A percentile compares a stretch with the other conserved stretches of the same genome.
Conservation (phyloP, 345 rosid species). For the Brassica rapa region DNA sequence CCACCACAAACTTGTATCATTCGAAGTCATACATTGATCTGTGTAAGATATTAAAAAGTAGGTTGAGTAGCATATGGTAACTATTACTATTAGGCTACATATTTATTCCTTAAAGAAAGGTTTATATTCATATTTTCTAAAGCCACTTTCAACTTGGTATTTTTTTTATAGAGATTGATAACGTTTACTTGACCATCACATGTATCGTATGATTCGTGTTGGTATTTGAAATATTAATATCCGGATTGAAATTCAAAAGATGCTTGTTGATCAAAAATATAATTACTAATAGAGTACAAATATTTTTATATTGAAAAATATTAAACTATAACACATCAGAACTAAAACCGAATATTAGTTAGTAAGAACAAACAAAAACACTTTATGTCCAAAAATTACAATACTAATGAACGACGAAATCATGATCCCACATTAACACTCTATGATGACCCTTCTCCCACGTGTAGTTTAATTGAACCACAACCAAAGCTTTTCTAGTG, state of each 20-base stretch:
- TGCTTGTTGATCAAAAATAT: not conserved
- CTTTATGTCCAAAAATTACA: not conserved
- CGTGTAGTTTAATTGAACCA: no score
- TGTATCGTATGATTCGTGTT: not conserved
- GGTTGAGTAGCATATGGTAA: not conserved
- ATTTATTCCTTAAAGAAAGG: not conserved
- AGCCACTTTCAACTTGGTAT: not conserved
- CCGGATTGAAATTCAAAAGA: not conserved
- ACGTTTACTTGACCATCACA: not conserved
- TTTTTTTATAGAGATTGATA: not conserved
- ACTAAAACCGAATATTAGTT: not conserved
- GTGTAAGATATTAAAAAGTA: not conserved
- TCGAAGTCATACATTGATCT: not conserved
- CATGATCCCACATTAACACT: not conserved
- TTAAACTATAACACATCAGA: not conserved
- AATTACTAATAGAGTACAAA: not conserved
- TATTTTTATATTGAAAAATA: not conserved
- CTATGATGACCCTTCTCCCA: no score
- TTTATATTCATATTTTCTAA: not conserved
- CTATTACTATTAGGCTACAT: not conserved
- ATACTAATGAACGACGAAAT: no score
- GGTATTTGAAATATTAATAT: not conserved
- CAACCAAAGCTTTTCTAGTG: no score
- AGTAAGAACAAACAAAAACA: not conserved
- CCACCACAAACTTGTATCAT: constrained; percentile 28